Evolutionary conservation across 768 basidiomycete species (phyloP), one percentile per base, ranked within the genome.

Genomic region (Sutorius australiensis): DNA sequence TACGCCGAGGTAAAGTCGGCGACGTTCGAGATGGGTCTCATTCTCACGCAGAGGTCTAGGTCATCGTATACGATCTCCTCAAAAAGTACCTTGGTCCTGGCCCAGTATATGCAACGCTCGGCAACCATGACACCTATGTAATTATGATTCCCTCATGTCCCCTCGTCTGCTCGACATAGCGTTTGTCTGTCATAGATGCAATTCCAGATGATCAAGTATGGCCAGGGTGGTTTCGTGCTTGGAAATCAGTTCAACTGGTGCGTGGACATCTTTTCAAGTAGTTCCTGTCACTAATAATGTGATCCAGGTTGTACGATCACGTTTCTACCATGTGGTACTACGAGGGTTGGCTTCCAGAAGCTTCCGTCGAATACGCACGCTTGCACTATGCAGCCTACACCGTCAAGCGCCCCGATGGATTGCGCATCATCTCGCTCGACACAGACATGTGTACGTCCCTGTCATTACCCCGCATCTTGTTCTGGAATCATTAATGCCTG

Each of bases 41-140:
- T 19, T 16, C 43, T 59, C 14, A 62, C 17, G 12, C 13, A 16
- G 24, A 30, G 5, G 5, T 2, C 3, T 51, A 86, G 84, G 73
- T 82, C 0, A 61, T 83, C 0, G 46, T 84, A 17, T 89, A 83
- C 63, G 80, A 81, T 55, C 72, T 89, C 19, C 77, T 87, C 68
- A 84, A 77, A 63, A 67, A 70, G 24, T 74, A 74, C 55, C 72
- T 88, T 31, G 81, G 81, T 14, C 73, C 78, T 5, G 80, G 83
- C 0, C 86, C 87, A 16, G 77, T 89, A 1, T 89, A 87, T 55
- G 79, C 84, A 10, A 79, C 83, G 0, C 71, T 89, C 4, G 87
- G 87, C 6, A 89, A 89, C 64, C 87, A 89, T 57, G 87, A 89
- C 61, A 82, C 76, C 46, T 87, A 87, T 67, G 82, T 86, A 55